phyloP scores from a whole-genome alignment of 2,329 filamentous ascomycete species.

The Aspergillus arachidicola region DNA sequence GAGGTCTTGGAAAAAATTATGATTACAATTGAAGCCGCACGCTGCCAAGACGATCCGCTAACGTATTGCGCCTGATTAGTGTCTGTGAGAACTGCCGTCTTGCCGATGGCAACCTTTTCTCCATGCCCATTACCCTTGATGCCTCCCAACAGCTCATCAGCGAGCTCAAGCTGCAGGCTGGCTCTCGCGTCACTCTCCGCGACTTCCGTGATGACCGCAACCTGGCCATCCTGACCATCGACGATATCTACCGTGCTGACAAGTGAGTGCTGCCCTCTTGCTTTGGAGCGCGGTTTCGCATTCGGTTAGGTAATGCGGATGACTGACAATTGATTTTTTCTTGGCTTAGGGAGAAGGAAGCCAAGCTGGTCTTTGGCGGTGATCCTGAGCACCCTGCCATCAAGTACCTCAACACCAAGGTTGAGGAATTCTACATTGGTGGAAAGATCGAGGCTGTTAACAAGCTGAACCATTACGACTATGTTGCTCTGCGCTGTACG shows the following conservation, averaged over 20 bases:
- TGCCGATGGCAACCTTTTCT: conserved; percentile 85
- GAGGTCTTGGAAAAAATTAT: neutral
- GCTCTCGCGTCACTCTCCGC: conserved; percentile 81
- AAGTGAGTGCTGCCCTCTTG: conserved; percentile 67
- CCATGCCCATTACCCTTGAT: conserved; percentile 95
- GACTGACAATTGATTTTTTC: conserved; percentile 17
- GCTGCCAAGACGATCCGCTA: conserved; percentile 9
- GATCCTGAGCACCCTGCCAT: conserved; percentile 90
- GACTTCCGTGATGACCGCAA: conserved; percentile 97
- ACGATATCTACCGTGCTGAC: conserved; percentile 93
- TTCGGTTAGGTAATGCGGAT: conserved; percentile 32
- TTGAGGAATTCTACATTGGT: conserved; percentile 88
- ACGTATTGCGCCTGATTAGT: conserved; percentile 49
- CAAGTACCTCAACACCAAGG: conserved; percentile 80
- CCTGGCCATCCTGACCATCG: conserved; percentile 90
- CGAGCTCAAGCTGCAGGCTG: conserved; percentile 73
- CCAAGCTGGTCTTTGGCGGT: conserved; percentile 90
- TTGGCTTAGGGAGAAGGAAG: conserved; percentile 73
- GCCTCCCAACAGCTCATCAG: conserved; percentile 75
- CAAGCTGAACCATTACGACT: conserved; percentile 97
- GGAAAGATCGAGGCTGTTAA: conserved; percentile 96
- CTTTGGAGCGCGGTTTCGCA: neutral
- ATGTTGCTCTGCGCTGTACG: conserved; percentile 91
- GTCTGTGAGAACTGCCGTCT: conserved; percentile 89
- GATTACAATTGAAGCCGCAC: neutral